Percentiles rank a stretch among this genome's conserved stretches.
Conservation (phyloP, 2,329 filamentous ascomycete genomes). For the Colletotrichum navitas region DNA sequence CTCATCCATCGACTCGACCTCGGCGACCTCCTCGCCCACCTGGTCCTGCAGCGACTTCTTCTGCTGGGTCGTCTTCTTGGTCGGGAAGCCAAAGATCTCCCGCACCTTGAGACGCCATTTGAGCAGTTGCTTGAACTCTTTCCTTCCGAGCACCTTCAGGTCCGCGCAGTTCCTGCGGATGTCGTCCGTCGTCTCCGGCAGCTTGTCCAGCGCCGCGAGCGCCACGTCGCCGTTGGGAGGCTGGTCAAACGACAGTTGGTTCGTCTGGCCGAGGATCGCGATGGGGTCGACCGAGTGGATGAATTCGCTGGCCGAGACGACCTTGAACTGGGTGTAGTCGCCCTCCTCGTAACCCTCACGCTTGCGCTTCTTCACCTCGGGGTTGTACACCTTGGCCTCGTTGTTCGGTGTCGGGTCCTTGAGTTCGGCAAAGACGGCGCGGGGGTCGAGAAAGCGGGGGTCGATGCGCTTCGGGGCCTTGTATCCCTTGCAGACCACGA, state of each 20-base stretch:
- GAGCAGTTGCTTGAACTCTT: slow-evolving; percentile 91
- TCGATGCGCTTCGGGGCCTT: slow-evolving; percentile 96
- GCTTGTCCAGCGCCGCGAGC: slow-evolving; percentile 84
- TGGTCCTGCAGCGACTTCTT: slow-evolving; percentile 52
- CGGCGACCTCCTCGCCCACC: slow-evolving; percentile 78
- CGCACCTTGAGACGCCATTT: slow-evolving; percentile 91
- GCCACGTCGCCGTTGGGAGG: slow-evolving; percentile 86
- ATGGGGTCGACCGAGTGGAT: slow-evolving; percentile 95
- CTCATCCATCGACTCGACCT: slow-evolving; percentile 93
- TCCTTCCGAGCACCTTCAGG: slow-evolving; percentile 90
- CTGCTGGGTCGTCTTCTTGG: slow-evolving; percentile 71
- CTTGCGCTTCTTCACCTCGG: slow-evolving; percentile 97
- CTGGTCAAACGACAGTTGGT: slow-evolving; percentile 86
- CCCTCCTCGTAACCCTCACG: slow-evolving; percentile 98
- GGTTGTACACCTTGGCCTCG: slow-evolving; percentile 98
- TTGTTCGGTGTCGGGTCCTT: slow-evolving; percentile 89
- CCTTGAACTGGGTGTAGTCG: slow-evolving; percentile 92
- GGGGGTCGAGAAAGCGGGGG: slow-evolving; percentile 90
- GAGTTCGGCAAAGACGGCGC: slow-evolving; percentile 93
- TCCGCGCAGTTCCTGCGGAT: slow-evolving; percentile 84
- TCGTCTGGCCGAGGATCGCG: slow-evolving; percentile 86
- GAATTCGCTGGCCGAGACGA: slow-evolving; percentile 89
- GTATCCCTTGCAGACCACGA: slow-evolving; percentile 95
- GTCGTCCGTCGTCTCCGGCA: slow-evolving; percentile 88
- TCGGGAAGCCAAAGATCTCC: slow-evolving; percentile 88